These are phyloP conservation scores for Ilex paraguariensis DNA, from an alignment of 305 asterid genomes.

Conservation along the genomic window DNA sequence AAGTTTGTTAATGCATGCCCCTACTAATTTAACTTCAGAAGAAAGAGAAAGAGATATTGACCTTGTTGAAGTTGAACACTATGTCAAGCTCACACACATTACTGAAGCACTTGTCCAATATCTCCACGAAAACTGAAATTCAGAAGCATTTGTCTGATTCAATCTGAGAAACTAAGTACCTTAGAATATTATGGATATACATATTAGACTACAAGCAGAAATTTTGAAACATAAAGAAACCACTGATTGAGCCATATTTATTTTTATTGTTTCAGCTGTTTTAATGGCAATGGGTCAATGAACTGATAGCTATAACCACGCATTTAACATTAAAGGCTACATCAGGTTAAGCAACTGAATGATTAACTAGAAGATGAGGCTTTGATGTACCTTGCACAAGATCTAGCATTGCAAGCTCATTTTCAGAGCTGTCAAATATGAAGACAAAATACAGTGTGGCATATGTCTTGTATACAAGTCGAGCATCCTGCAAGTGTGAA, in stretches of 20 bases:
- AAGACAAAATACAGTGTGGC: slow-evolving; percentile 83
- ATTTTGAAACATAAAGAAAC: neutral
- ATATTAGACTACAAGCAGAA: slow-evolving; percentile 4
- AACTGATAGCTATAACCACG: neutral
- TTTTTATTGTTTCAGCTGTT: no score
- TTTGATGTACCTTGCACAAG: slow-evolving; percentile 81
- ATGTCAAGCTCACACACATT: slow-evolving; percentile 92
- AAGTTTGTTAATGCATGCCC: slow-evolving; percentile 1
- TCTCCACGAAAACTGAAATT: slow-evolving; percentile 81
- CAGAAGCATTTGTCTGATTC: slow-evolving; percentile 3
- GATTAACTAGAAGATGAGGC: slow-evolving; percentile 8
- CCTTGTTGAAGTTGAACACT: slow-evolving; percentile 92
- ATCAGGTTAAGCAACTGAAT: neutral
- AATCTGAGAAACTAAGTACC: no score
- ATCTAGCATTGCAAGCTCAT: slow-evolving; percentile 97
- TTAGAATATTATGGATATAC: neutral
- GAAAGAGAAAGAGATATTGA: slow-evolving; percentile 28
- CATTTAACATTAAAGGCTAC: neutral
- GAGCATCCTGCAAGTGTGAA: slow-evolving; percentile 52
- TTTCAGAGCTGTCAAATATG: slow-evolving; percentile 74
- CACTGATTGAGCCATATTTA: neutral
- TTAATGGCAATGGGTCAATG: no score
- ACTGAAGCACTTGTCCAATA: slow-evolving; percentile 81
- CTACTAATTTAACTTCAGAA: neutral
- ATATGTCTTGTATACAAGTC: slow-evolving; percentile 81